These are phyloP conservation scores for Annulohypoxylon stygium DNA, from an alignment of 495 filamentous ascomycete species.

Conservation along the genomic window DNA sequence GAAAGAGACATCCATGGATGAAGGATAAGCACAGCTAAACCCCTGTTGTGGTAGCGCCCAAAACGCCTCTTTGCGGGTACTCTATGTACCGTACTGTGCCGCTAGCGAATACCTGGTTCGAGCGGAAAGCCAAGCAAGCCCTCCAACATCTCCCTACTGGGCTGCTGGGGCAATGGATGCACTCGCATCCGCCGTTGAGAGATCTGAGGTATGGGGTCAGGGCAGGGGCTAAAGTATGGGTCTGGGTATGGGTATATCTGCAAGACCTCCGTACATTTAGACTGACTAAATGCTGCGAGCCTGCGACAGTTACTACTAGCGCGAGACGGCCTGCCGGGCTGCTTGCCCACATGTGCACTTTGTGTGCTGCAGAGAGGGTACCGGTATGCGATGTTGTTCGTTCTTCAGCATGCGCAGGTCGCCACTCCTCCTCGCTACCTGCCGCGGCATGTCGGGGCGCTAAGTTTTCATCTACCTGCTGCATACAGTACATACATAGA, in stretches of 20 bases:
- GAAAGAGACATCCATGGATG: background rate
- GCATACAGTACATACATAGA: conserved; percentile 15
- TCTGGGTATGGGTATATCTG: conserved; percentile 42
- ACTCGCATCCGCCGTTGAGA: conserved; percentile 37
- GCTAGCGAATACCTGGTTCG: conserved; percentile 32
- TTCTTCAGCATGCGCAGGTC: conserved; percentile 29
- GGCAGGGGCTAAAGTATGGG: conserved; percentile 21
- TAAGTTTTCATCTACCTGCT: conserved; percentile 20
- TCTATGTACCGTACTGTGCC: conserved; percentile 35
- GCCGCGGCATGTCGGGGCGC: conserved; percentile 37
- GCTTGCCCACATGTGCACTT: conserved; percentile 1
- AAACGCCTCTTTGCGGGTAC: conserved; percentile 43
- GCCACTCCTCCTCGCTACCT: conserved; percentile 12
- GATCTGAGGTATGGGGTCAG: conserved; percentile 37
- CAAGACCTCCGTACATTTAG: conserved; percentile 29
- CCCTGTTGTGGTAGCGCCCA: conserved; percentile 36
- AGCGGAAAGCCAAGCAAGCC: conserved; percentile 38
- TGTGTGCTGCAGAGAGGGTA: conserved; percentile 23
- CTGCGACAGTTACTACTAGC: conserved; percentile 29
- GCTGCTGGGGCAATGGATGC: conserved; percentile 10
- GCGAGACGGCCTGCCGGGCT: conserved; percentile 39
- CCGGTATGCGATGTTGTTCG: background rate
- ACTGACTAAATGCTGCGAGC: conserved; percentile 12
- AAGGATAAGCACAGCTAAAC: conserved; percentile 28
- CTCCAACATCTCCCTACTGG: conserved; percentile 28